Evolutionary conservation across 257 asterid species (phyloP).

Genomic region (Agastache rugosa): DNA sequence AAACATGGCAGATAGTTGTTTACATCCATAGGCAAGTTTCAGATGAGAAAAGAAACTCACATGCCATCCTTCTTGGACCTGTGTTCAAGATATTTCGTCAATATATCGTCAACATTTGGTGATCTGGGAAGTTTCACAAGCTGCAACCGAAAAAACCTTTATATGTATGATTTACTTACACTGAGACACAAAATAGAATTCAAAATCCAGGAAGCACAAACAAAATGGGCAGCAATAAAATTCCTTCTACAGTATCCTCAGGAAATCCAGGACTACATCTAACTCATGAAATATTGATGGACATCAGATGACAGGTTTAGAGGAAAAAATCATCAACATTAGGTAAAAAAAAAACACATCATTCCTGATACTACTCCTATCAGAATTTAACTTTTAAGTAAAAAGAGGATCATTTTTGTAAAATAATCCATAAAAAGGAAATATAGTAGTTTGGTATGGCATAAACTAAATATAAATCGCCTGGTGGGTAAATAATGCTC

Average conservation of each 20-base stretch:
- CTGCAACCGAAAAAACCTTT: conserved; percentile 55
- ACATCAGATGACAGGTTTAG: conserved; percentile 21
- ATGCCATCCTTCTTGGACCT: conserved; percentile 82
- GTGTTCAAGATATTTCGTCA: conserved; percentile 77
- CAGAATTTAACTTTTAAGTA: not conserved
- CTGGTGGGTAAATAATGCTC: not conserved
- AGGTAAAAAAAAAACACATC: not conserved
- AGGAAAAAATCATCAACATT: conserved; percentile 9
- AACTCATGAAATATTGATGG: not conserved
- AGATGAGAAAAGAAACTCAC: conserved; percentile 58
- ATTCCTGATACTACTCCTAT: not conserved
- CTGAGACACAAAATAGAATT: not conserved
- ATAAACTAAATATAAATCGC: not conserved
- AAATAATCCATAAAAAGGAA: not conserved
- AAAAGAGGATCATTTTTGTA: not conserved
- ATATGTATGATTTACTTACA: conserved; percentile 9
- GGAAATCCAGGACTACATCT: not conserved
- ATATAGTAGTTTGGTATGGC: not conserved
- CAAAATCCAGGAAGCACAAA: conserved; percentile 16
- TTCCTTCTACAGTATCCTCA: not conserved
- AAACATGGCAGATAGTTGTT: conserved; percentile 14
- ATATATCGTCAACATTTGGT: conserved; percentile 83
- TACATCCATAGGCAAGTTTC: conserved; percentile 27
- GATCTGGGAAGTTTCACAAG: conserved; percentile 93
- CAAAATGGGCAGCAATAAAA: conserved; percentile 19